Evolutionary conservation across 441 rosid species (phyloP).

Genomic region (Oxalis stricta): DNA sequence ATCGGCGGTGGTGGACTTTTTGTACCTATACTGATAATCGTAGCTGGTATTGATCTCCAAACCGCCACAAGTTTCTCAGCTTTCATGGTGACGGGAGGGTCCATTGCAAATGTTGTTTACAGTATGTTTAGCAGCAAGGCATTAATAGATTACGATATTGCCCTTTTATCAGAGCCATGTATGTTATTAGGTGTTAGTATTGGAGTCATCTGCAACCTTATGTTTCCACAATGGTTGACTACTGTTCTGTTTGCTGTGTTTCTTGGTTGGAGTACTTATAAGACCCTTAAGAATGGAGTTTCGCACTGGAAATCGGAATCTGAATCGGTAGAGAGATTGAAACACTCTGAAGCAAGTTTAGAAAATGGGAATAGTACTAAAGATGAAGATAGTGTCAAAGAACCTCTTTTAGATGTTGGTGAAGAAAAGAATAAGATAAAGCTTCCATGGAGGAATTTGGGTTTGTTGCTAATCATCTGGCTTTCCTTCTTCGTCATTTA

Average conservation of each 20-base stretch:
- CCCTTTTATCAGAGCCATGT: constrained; percentile 68
- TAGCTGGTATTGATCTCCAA: constrained; percentile 64
- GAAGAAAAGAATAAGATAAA: constrained; percentile 11
- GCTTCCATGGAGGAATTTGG: constrained; percentile 63
- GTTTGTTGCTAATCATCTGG: constrained; percentile 55
- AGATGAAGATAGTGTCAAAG: constrained; percentile 11
- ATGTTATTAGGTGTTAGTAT: constrained; percentile 79
- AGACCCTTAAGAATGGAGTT: constrained; percentile 56
- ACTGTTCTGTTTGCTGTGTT: constrained; percentile 55
- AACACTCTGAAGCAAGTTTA: constrained; percentile 19
- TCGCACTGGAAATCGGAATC: constrained; percentile 57
- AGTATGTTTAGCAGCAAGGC: constrained; percentile 31
- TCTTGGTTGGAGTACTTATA: constrained; percentile 68
- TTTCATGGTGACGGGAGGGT: constrained; percentile 95
- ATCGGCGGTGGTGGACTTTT: constrained; percentile 85
- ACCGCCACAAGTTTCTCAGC: constrained; percentile 74
- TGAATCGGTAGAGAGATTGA: constrained; percentile 17
- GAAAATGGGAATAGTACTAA: constrained; percentile 25
- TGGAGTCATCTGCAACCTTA: constrained; percentile 66
- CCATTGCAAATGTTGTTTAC: constrained; percentile 57
- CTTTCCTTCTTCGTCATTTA: constrained; percentile 50
- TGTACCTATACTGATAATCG: constrained; percentile 59
- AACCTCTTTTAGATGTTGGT: constrained; percentile 30
- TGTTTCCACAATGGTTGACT: constrained; percentile 82
- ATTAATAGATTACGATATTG: constrained; percentile 58